These are phyloP conservation scores for Gelatoporia subvermispora DNA, from an alignment of 768 basidiomycete genomes.

Conservation along the genomic window DNA sequence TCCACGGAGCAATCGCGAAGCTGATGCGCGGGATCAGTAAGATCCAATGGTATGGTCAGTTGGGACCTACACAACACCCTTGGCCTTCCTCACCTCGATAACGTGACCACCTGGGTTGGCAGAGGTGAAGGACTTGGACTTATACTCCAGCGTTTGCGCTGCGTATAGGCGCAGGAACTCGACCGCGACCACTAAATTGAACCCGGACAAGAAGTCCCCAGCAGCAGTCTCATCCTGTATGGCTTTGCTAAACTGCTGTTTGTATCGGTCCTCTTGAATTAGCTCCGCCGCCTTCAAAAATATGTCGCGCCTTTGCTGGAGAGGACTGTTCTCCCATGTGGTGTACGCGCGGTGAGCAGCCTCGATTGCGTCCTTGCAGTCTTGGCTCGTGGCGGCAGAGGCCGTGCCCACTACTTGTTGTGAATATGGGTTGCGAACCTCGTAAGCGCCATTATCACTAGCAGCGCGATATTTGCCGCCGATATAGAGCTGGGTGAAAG, in stretches of 20 bases:
- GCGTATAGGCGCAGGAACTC: conserved; percentile 29
- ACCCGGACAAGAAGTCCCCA: conserved; percentile 10
- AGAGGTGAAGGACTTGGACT: conserved; percentile 42
- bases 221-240: conserved; percentile 37
- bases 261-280: conserved; percentile 36
- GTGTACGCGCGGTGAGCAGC: conserved; percentile 42
- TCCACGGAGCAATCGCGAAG: conserved; percentile 46
- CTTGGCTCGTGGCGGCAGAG: conserved; percentile 35
- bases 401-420: conserved; percentile 37
- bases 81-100: conserved; percentile 39
- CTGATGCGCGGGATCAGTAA: too few relatives aligned
- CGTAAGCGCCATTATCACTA: conserved; percentile 35
- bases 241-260: conserved; percentile 27
- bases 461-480: conserved; percentile 34
- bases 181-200: conserved; percentile 23
- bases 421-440: conserved; percentile 40
- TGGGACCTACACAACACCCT: conserved; percentile 46
- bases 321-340: conserved; percentile 39
- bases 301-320: conserved; percentile 36
- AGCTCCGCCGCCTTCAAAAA: conserved; percentile 46
- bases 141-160: conserved; percentile 31
- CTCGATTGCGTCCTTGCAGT: conserved; percentile 33
- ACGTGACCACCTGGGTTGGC: conserved; percentile 39
- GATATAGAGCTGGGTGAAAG: conserved; percentile 33
- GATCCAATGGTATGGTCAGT: too few relatives aligned